Evolutionary conservation across 331 rosid species (phyloP), one percentile per base, ranked within the genome.

Genomic region (Saraca asoca): DNA sequence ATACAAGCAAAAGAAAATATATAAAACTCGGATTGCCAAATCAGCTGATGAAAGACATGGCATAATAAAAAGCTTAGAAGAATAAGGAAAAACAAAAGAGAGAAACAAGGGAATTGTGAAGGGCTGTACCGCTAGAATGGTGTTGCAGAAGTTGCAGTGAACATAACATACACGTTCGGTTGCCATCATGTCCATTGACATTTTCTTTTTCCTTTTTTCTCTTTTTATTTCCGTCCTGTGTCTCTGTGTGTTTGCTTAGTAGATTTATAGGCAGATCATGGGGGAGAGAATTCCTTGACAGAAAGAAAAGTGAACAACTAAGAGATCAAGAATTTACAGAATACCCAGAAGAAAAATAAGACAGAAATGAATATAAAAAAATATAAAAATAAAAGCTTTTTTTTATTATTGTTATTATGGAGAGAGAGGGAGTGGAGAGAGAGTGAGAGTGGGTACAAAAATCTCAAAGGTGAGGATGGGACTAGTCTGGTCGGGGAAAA

Each of bases 121-220:
- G 31, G 78, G 63, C 7, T 72, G 82, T 94, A 94, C 99, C 99
- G 99, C 99, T 49, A 94, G 81, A 83, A 88, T 85, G 88, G 97
- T 94, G 95, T 84, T 94, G 99, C 99, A 94, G 97, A 88, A 85
- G 83, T 94, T 94, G 97, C 99, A 94, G 95, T 90, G 95, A 73
- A 94, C 97, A 88, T 94, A 94, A 75, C 97, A 90, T 81, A 94
- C 92, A 78, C 99, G 96, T 83, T 90, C 99, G 38, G 91, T 73
- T 54, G 85, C 87, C 92, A 81, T 88, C 89, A 85, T 82, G 19
- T 94, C 97, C 97, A 88, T 81, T 76, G 96, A 88, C 96, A 83
- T 80, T 76, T 62, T 77, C 59, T 53, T 69, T 77, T 67, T 70
- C 50, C 34, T 29, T 5, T 51, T 12, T 10, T 5, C 63, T 45